Conservation (phyloP, 306 rosid genomes). For the Abrus pulchellus region DNA sequence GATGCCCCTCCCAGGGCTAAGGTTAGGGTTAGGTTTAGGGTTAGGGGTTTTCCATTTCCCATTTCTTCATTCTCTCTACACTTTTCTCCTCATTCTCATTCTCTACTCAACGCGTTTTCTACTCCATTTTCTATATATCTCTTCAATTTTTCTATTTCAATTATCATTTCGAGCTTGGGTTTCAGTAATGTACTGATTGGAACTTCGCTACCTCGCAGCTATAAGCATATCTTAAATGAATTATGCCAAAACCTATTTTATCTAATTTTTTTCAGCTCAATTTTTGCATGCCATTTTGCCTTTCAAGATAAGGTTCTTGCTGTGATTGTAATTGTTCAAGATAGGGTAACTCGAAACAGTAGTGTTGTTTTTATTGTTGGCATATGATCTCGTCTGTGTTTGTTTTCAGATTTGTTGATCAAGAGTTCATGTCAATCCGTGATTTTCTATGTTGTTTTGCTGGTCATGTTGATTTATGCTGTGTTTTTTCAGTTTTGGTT, state of each 20-base stretch:
- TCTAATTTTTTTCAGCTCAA: slow-evolving; percentile 9
- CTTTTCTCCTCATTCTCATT: neutral
- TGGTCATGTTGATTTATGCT: slow-evolving; percentile 3
- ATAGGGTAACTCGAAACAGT: slow-evolving; percentile 10
- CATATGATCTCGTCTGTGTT: slow-evolving; percentile 23
- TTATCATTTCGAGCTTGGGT: slow-evolving; percentile 4
- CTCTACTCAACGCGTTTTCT: neutral
- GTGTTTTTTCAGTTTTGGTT: neutral
- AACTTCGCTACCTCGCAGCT: neutral
- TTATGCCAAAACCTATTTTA: neutral
- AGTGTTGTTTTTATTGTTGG: neutral
- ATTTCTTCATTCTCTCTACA: neutral
- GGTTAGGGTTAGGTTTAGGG: neutral
- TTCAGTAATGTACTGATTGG: slow-evolving; percentile 35
- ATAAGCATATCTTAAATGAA: neutral
- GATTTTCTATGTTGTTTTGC: slow-evolving; percentile 31
- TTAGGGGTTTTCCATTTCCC: slow-evolving; percentile 48
- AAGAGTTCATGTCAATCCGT: slow-evolving; percentile 11
- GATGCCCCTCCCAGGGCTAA: slow-evolving; percentile 88
- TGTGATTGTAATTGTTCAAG: neutral
- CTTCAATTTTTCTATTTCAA: slow-evolving; percentile 27
- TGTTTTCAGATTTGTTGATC: slow-evolving; percentile 15
- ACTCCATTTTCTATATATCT: neutral
- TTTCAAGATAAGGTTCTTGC: neutral
- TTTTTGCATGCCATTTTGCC: slow-evolving; percentile 7